phyloP scores from a whole-genome alignment of 2,329 filamentous ascomycete genomes.

The Colletotrichum agaves region DNA sequence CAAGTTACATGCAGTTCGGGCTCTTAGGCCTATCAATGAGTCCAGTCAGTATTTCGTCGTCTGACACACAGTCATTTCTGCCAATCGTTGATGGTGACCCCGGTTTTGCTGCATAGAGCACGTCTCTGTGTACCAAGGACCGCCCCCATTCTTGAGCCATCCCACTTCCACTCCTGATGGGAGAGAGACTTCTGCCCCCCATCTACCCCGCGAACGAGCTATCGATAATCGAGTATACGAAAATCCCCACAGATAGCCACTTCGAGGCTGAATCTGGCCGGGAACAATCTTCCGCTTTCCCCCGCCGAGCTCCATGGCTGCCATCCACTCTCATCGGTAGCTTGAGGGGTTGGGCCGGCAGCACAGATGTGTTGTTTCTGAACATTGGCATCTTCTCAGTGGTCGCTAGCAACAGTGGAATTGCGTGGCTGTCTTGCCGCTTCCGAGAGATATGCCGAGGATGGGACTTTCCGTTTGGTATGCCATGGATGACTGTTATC shows the following conservation, averaged over 20 bases:
- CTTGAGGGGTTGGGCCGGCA: not conserved
- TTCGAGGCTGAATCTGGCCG: not conserved
- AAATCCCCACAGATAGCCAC: no score
- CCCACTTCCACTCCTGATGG: not conserved
- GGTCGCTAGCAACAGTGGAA: not conserved
- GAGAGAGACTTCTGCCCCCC: not conserved
- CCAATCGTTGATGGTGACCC: not conserved
- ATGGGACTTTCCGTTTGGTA: not conserved
- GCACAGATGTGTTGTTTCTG: not conserved
- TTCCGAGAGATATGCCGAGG: not conserved
- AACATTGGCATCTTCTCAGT: not conserved
- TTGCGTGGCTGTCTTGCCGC: no score
- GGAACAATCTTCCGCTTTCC: not conserved
- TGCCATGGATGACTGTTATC: not conserved
- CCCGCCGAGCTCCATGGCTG: not conserved
- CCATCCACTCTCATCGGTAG: not conserved
- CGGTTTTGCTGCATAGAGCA: not conserved
- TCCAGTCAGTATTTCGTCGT: not conserved
- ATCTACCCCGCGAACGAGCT: not conserved
- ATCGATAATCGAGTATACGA: no score
- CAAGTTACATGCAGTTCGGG: not conserved
- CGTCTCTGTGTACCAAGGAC: not conserved
- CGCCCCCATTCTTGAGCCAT: slow-evolving; percentile 14
- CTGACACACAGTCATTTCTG: no score
- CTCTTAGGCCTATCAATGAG: not conserved